phyloP scores from a whole-genome alignment of 345 rosid species.

The Mercurialis annua region DNA sequence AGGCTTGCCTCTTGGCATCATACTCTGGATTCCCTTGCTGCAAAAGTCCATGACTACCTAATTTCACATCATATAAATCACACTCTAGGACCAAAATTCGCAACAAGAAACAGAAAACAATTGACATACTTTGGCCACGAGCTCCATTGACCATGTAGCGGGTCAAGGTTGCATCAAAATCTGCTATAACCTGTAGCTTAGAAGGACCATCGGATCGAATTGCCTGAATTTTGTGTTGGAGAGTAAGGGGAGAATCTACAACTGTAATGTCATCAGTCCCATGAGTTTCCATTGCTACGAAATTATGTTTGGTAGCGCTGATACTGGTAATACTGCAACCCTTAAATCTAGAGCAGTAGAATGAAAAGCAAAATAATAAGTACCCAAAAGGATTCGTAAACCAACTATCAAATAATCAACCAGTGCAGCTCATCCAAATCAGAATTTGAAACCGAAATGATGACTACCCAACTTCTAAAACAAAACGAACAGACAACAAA shows the following conservation, averaged over 20 bases:
- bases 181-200: constrained; percentile 86
- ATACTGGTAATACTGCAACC: constrained; percentile 1
- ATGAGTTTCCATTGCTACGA: constrained; percentile 9
- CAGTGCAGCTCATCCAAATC: no score
- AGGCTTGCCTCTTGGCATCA: constrained; percentile 67
- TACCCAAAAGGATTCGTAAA: no score
- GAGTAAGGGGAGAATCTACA: constrained; percentile 37
- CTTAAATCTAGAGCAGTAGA: background rate
- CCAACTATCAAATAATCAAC: no score
- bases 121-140: constrained; percentile 62
- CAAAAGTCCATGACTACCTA: constrained; percentile 82
- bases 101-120: background rate
- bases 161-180: constrained; percentile 84
- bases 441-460: no score
- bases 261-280: constrained; percentile 36
- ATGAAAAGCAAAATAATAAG: background rate
- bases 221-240: constrained; percentile 45
- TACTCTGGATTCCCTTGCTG: constrained; percentile 68
- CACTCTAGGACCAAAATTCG: constrained; percentile 4
- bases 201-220: constrained; percentile 64
- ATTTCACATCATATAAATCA: constrained; percentile 2
- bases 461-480: no score
- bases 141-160: constrained; percentile 53
- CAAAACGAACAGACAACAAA: no score
- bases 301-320: background rate